Evolutionary conservation across 176 grass and related monocot genomes (phyloP), one percentile per base, ranked within the genome.

Genomic region (Phyllostachys edulis): DNA sequence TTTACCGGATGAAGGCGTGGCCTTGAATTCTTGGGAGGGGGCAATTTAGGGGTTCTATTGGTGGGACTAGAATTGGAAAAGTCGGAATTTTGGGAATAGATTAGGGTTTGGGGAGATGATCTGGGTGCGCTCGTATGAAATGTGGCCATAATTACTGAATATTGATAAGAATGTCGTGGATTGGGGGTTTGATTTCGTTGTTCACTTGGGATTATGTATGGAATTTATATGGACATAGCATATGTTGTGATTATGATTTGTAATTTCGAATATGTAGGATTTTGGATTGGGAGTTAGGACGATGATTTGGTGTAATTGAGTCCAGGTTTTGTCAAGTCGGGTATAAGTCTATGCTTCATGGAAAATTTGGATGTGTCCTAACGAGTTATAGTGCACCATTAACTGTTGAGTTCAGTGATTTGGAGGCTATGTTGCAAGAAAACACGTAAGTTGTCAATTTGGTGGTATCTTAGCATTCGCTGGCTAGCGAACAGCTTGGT

Each of bases 371-470:
- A 57, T 34, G 2, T 52, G 57, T n/a, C 18, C 17, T 57, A 32
- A 23, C 16, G 73, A 73, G 59, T 56, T 79, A 84, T 46, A 38
- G 26, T 38, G 11, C 47, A 56, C 27, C 57, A 7, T 45, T 27
- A 8, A 60, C 12, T 67, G 38, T 18, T 20, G 17, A 55, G 27
- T 20, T 63, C 36, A 69, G n/a, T 75, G 47, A 50, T 40, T 74
- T 66, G 18, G 60, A 66, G 45, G 47, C 61, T 23, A 67, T 73
- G 24, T 75, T 75, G 70, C 24, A 80, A 81, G 17, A 75, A 45
- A 65, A 79, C 36, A 1, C 12, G 8, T 64, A 66, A 66, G 0
- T 29, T 64, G 14, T 47, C 65, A 49, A 57, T 57, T 64, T 54
- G 34, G 12, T 41, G 15, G 47, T 26, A 50, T 80, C n/a, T 65